Percentiles rank a stretch among this genome's conserved stretches.
phyloP scores from a whole-genome alignment of 2,329 filamentous ascomycete genomes.

The Pseudocercospora macadamiae region DNA sequence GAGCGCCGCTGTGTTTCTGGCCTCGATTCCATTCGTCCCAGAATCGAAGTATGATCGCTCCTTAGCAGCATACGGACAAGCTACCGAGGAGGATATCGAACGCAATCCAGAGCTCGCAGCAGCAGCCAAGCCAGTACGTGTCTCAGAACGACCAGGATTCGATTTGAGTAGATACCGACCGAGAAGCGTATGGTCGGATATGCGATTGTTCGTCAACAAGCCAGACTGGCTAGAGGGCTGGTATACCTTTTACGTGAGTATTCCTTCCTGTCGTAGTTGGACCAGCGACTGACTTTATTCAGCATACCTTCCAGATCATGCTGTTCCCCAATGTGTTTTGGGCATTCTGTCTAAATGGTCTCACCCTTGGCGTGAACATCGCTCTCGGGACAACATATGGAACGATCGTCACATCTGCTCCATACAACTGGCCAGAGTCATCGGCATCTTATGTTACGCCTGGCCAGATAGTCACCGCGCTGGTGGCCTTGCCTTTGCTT shows the following conservation, averaged over 20 bases:
- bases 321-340: constrained; percentile 49
- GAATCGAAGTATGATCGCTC: constrained; percentile 49
- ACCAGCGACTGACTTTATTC: background rate
- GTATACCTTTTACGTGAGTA: constrained; percentile 32
- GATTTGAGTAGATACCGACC: constrained; percentile 43
- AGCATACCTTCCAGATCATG: constrained; percentile 30
- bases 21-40: constrained; percentile 46
- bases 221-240: constrained; percentile 43
- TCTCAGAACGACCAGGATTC: constrained; percentile 32
- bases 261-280: background rate
- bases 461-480: constrained; percentile 45
- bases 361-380: constrained; percentile 47
- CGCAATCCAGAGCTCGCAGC: background rate
- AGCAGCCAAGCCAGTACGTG: constrained; percentile 24
- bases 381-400: constrained; percentile 49
- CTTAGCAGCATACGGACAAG: constrained; percentile 43
- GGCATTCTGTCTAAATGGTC: constrained; percentile 45
- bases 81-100: constrained; percentile 23
- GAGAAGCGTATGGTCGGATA: constrained; percentile 43
- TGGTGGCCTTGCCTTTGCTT: constrained; percentile 45
- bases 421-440: constrained; percentile 43
- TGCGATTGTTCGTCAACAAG: constrained; percentile 46
- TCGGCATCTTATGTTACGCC: constrained; percentile 41
- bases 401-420: constrained; percentile 39
- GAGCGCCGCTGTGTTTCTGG: constrained; percentile 38